Evolutionary conservation across 1,139 yeast genomes (phyloP).

Genomic region (Meyerozyma smithsonii): DNA sequence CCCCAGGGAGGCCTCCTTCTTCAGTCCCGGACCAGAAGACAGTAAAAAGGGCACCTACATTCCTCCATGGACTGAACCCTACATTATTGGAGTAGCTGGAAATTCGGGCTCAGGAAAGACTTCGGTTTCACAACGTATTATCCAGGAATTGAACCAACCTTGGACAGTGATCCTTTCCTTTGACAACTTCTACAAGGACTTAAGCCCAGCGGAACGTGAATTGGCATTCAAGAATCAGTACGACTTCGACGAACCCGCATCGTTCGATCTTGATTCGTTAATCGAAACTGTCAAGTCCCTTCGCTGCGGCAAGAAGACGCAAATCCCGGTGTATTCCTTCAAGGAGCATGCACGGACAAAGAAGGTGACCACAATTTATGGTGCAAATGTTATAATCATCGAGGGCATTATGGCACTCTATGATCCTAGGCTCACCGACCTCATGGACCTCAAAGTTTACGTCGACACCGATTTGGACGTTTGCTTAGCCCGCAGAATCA

Average conservation of each 20-base stretch:
- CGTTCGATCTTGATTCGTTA: constrained; percentile 73
- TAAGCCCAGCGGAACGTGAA: constrained; percentile 54
- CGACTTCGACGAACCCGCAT: constrained; percentile 84
- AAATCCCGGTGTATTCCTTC: constrained; percentile 86
- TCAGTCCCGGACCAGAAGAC: constrained; percentile 1
- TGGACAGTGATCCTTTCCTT: constrained; percentile 92
- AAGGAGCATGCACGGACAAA: constrained; percentile 66
- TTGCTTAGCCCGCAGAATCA: constrained; percentile 81
- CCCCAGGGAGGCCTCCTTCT: constrained; percentile 1
- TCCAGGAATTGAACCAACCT: constrained; percentile 78
- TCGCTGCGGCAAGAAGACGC: constrained; percentile 56
- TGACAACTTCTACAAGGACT: constrained; percentile 85
- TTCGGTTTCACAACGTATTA: constrained; percentile 80
- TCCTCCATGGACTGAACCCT: constrained; percentile 97
- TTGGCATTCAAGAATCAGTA: constrained; percentile 63
- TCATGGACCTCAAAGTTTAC: constrained; percentile 83
- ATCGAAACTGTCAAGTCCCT: constrained; percentile 59
- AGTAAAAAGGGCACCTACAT: constrained; percentile 32
- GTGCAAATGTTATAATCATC: constrained; percentile 86
- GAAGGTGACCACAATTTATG: constrained; percentile 73
- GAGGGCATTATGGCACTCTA: constrained; percentile 89
- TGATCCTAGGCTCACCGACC: constrained; percentile 59
- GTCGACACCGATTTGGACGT: constrained; percentile 93
- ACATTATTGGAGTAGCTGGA: constrained; percentile 92
- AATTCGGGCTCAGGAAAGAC: constrained; percentile 95